These are phyloP conservation scores for Coemansia furcata DNA, from an alignment of 192 early-diverging fungal species.

Conservation along the genomic window DNA sequence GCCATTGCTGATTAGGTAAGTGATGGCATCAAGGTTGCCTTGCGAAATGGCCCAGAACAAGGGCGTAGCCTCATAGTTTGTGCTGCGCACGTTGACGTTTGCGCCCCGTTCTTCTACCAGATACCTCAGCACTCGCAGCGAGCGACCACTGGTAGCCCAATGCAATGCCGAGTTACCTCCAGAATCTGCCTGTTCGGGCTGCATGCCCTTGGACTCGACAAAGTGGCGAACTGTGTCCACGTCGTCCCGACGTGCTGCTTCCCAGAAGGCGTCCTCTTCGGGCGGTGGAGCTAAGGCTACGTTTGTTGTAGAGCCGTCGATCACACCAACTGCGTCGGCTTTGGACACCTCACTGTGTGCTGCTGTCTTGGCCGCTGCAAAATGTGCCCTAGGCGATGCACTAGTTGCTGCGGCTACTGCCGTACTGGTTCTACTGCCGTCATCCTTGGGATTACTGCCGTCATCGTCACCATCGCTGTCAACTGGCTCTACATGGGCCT, in stretches of 20 bases:
- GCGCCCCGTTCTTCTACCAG: constrained; percentile 73
- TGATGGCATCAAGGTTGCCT: constrained; percentile 70
- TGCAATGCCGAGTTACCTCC: constrained; percentile 79
- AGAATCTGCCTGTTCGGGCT: constrained; percentile 58
- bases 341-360: constrained; percentile 26
- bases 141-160: constrained; percentile 79
- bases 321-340: constrained; percentile 23
- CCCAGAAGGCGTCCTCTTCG: constrained; percentile 19
- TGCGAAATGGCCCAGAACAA: constrained; percentile 90
- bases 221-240: constrained; percentile 56
- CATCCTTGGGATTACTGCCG: not conserved
- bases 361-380: constrained; percentile 14
- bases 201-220: constrained; percentile 56
- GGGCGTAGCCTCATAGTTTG: constrained; percentile 79
- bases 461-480: not conserved
- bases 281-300: not conserved
- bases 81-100: constrained; percentile 69
- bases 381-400: not conserved
- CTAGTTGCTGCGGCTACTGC: not conserved
- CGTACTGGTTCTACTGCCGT: not conserved
- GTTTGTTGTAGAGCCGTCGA: not conserved
- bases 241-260: constrained; percentile 70
- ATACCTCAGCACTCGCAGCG: constrained; percentile 67
- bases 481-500: not conserved
- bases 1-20: constrained; percentile 71